These are phyloP conservation scores for Neofusicoccum cordaticola DNA, from an alignment of 2,329 filamentous ascomycete genomes.

Conservation along the genomic window DNA sequence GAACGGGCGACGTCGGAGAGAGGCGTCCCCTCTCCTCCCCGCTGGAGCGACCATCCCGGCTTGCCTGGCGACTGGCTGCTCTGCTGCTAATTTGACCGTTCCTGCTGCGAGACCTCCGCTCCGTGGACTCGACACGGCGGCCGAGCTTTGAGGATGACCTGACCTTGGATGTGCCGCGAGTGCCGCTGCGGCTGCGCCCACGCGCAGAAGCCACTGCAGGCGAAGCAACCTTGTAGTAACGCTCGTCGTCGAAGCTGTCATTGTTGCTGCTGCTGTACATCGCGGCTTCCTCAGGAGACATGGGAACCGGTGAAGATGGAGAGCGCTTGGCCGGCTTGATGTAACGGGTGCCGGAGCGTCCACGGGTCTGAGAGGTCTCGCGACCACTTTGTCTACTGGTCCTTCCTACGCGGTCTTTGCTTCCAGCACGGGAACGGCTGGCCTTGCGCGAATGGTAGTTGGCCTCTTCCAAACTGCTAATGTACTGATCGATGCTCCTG, in stretches of 20 bases:
- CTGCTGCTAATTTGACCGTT: constrained; percentile 21
- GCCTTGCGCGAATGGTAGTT: constrained; percentile 52
- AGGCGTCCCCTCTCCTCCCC: constrained; percentile 46
- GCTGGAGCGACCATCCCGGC: constrained; percentile 44
- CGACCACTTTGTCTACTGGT: constrained; percentile 2
- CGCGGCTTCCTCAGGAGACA: constrained; percentile 79
- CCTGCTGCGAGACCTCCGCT: constrained; percentile 29
- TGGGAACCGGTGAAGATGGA: constrained; percentile 86
- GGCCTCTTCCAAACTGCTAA: constrained; percentile 79
- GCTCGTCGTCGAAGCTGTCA: constrained; percentile 49
- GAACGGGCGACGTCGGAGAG: constrained; percentile 79
- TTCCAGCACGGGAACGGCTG: constrained; percentile 44
- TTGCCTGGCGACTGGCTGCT: constrained; percentile 43
- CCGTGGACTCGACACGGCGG: constrained; percentile 35
- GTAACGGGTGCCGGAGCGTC: constrained; percentile 62
- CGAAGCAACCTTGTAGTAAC: constrained; percentile 45
- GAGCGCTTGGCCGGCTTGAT: constrained; percentile 79
- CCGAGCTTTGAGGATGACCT: constrained; percentile 37
- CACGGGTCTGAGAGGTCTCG: constrained; percentile 63
- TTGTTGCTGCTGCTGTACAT: constrained; percentile 40
- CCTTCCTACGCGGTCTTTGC: constrained; percentile 26
- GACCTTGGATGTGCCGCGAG: constrained; percentile 29
- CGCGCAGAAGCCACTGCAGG: constrained; percentile 35
- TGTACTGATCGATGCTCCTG: constrained; percentile 76
- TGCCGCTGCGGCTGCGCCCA: constrained; percentile 33